These are phyloP conservation scores for Peronospora belbahrii DNA, from an alignment of 352 stramenopile species.

Conservation along the genomic window DNA sequence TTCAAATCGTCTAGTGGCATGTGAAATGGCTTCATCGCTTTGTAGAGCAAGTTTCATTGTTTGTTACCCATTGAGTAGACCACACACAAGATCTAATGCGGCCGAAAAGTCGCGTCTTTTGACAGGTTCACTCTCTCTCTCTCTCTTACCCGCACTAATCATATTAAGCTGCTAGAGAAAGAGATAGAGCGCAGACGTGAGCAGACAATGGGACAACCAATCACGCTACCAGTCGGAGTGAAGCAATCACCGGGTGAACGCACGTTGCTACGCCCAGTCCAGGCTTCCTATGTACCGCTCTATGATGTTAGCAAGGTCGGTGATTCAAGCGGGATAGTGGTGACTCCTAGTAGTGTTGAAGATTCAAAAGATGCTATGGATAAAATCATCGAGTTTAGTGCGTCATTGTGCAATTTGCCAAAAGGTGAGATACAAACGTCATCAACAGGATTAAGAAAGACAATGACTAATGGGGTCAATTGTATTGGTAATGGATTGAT, in stretches of 20 bases:
- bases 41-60: background rate
- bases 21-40: too few species aligned
- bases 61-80: background rate
- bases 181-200: background rate
- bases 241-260: conserved; percentile 11
- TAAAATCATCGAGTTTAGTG: conserved; percentile 71
- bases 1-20: too few species aligned
- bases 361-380: conserved; percentile 55
- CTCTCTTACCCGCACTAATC: conserved; percentile 12
- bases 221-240: conserved; percentile 23
- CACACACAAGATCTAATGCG: conserved; percentile 17
- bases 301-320: conserved; percentile 50
- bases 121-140: too few species aligned
- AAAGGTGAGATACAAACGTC: conserved; percentile 29
- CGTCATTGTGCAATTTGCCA: conserved; percentile 39
- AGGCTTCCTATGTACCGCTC: conserved; percentile 45
- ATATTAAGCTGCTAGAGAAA: conserved; percentile 10
- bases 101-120: conserved; percentile 16
- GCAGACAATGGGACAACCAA: conserved; percentile 50
- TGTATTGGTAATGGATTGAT: background rate
- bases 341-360: conserved; percentile 24
- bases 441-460: background rate
- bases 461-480: background rate
- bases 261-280: conserved; percentile 22
- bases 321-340: conserved; percentile 27